Conservation (phyloP, 192 early-diverging fungal genomes). For the Tieghemiomyces parasiticus region DNA sequence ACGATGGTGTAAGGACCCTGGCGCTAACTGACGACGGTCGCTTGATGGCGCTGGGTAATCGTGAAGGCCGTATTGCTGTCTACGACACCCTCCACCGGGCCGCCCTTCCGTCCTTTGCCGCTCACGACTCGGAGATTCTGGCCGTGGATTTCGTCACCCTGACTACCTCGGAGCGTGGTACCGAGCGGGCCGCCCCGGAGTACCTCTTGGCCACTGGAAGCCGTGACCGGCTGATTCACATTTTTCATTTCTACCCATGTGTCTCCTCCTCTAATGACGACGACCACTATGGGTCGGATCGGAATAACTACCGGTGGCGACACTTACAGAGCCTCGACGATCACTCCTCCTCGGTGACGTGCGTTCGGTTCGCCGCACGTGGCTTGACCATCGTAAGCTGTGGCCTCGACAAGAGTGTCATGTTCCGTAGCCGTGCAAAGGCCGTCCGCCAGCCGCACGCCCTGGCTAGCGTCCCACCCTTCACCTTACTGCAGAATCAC, state of each 20-base stretch:
- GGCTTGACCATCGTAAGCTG: background rate
- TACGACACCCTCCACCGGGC: background rate
- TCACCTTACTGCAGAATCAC: background rate
- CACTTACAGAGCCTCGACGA: slow-evolving; percentile 4
- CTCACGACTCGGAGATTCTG: slow-evolving; percentile 65
- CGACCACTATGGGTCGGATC: background rate
- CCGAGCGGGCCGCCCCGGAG: background rate
- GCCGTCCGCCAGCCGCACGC: background rate
- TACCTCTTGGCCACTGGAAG: slow-evolving; percentile 3
- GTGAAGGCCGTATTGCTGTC: slow-evolving; percentile 36
- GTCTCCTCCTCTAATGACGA: background rate
- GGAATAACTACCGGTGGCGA: background rate
- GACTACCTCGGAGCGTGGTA: background rate
- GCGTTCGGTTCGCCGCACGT: background rate
- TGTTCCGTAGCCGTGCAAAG: slow-evolving; percentile 1
- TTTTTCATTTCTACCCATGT: slow-evolving; percentile 1
- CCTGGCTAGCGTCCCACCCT: background rate
- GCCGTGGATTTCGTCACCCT: slow-evolving; percentile 49
- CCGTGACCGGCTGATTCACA: slow-evolving; percentile 6
- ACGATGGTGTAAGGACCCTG: slow-evolving; percentile 31
- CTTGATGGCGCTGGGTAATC: slow-evolving; percentile 55
- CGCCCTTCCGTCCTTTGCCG: slow-evolving; percentile 23
- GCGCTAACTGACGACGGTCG: slow-evolving; percentile 45
- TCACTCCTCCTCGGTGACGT: background rate
- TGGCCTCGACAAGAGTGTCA: slow-evolving; percentile 7